A percentile compares a stretch with the other conserved stretches of the same genome.
These are phyloP conservation scores for Articulospora tetracladia DNA, from an alignment of 495 filamentous ascomycete genomes.

Conservation along the genomic window DNA sequence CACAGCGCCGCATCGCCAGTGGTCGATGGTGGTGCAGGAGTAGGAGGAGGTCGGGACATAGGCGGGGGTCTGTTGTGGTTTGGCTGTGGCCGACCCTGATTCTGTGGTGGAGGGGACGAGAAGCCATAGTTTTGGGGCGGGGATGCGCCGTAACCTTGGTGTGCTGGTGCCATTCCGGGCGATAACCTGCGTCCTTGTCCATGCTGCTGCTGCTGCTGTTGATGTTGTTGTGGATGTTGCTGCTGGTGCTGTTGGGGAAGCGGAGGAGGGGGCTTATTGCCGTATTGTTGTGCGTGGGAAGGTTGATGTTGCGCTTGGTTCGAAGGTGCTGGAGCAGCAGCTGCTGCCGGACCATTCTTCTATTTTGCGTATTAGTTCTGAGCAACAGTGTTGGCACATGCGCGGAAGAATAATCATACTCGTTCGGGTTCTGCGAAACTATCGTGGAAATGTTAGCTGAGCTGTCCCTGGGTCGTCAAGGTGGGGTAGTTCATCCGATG, in stretches of 20 bases:
- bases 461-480: not conserved
- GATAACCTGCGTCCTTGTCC: conserved; percentile 10
- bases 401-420: conserved; percentile 39
- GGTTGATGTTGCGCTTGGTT: conserved; percentile 27
- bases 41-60: conserved; percentile 34
- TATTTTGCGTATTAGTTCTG: conserved; percentile 2
- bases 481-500: not conserved
- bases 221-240: not conserved
- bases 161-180: conserved; percentile 21
- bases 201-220: not conserved
- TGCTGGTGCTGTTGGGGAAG: conserved; percentile 20
- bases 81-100: conserved; percentile 39
- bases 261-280: conserved; percentile 30
- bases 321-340: conserved; percentile 3
- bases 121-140: conserved; percentile 21
- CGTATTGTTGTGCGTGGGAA: conserved; percentile 28
- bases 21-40: conserved; percentile 58
- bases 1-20: conserved; percentile 66
- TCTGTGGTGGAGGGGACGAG: conserved; percentile 38
- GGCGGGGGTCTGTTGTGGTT: conserved; percentile 14
- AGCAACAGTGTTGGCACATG: not conserved
- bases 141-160: conserved; percentile 20
- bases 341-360: conserved; percentile 14
- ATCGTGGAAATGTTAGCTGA: conserved; percentile 22
- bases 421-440: conserved; percentile 95